These are phyloP conservation scores for Aspergillus saccharolyticus DNA, from an alignment of 495 filamentous ascomycete genomes.

Conservation along the genomic window DNA sequence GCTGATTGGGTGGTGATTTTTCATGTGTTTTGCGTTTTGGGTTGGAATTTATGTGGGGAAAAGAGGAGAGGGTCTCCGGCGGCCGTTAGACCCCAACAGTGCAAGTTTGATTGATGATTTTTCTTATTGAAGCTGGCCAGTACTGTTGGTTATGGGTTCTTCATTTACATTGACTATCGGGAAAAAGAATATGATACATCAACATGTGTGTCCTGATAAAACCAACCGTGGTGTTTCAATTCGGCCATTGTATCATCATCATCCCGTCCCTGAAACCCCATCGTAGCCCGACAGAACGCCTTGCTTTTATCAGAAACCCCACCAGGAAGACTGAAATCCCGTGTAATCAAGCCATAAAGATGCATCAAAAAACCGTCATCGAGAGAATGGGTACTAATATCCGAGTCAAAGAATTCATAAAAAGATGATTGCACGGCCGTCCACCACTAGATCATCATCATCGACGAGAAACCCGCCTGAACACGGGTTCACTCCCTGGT, in stretches of 20 bases:
- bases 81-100: neutral
- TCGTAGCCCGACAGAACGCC: slow-evolving; percentile 30
- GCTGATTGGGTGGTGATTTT: slow-evolving; percentile 32
- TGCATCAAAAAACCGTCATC: slow-evolving; percentile 24
- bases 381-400: slow-evolving; percentile 22
- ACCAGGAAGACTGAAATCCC: slow-evolving; percentile 19
- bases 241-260: slow-evolving; percentile 18
- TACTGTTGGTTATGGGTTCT: slow-evolving; percentile 1
- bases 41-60: neutral
- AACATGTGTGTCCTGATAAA: slow-evolving; percentile 20
- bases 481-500: slow-evolving; percentile 14
- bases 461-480: neutral
- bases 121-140: neutral
- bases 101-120: too few relatives aligned
- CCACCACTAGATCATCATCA: slow-evolving; percentile 22
- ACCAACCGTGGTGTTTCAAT: slow-evolving; percentile 9
- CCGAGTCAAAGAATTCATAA: slow-evolving; percentile 8
- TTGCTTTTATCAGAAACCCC: slow-evolving; percentile 24
- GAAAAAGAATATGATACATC: slow-evolving; percentile 29
- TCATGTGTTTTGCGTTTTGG: too few relatives aligned
- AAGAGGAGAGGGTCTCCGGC: slow-evolving; percentile 16
- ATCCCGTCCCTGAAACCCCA: slow-evolving; percentile 15
- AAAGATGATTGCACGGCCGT: slow-evolving; percentile 15
- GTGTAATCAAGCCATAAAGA: slow-evolving; percentile 15
- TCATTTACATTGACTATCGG: slow-evolving; percentile 24